Evolutionary conservation across 2,329 filamentous ascomycete species (phyloP), one percentile per base, ranked within the genome.

Genomic region (Fonsecaea pedrosoi): DNA sequence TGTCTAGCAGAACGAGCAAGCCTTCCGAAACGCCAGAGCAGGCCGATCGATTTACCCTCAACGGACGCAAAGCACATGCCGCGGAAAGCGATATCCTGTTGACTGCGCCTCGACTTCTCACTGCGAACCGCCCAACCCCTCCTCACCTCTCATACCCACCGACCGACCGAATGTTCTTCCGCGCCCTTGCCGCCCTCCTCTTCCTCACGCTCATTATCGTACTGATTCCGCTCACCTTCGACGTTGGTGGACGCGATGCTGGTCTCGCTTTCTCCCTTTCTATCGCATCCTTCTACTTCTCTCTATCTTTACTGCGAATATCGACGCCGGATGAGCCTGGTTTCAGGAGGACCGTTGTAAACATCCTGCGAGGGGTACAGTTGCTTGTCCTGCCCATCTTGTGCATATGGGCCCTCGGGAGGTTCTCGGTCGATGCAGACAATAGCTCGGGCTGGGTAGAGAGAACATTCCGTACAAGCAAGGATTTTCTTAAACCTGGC

Each of bases 161-260:
- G 54, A 62, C 65, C 68, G 69, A 66, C 69, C 69, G 67, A 80
- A 96, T 97, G 92, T 93, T 90, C 90, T 85, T 94, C 80, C 89
- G 90, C 78, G 86, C 90, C 78, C 77, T 94, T 74, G 92, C 92
- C 76, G 92, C 92, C 81, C 85, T 90, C 77, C 81, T 92, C 80
- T 98, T 97, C 82, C 89, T 98, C 74, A 86, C 94, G 80, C 91
- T 91, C 81, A 93, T 97, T 79, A 89, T 98, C 77, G 91, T 98
- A 77, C 97, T 93, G 69, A 95, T 99, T 77, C 95, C 95, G 69
- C 89, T 99, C 77, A 92, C 94, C 75, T 98, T 98, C 83, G 95
- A 99, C 87, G 94, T 98, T 75, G 95, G 95, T 77, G 95, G 95
- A 69, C 90, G 92, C 75, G 94, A 95, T 74, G 96, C 93, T 76